Conservation (phyloP, 2,329 filamentous ascomycete genomes). For the Aspergillus ochraceoroseus region DNA sequence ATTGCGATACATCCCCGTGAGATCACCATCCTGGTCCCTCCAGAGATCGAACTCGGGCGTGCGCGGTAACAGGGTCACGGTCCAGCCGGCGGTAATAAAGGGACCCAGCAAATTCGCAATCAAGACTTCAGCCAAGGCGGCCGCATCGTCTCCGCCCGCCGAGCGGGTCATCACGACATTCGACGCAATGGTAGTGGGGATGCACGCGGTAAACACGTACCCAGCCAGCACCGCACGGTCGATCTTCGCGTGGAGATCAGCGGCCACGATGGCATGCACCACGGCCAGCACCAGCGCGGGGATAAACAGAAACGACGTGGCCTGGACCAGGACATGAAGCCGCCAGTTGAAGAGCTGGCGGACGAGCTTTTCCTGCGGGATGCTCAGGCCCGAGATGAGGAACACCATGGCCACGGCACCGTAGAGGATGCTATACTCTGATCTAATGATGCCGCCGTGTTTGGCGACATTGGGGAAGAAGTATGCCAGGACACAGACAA, state of each 20-base stretch:
- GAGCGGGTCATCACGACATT: constrained; percentile 70
- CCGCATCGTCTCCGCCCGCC: constrained; percentile 62
- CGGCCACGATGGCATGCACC: constrained; percentile 50
- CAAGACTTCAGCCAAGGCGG: constrained; percentile 63
- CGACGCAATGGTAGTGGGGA: constrained; percentile 67
- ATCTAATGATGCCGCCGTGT: constrained; percentile 40
- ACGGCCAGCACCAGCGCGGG: constrained; percentile 58
- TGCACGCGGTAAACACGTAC: constrained; percentile 61
- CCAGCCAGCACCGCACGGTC: constrained; percentile 63
- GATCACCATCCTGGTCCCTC: constrained; percentile 48
- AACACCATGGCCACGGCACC: constrained; percentile 66
- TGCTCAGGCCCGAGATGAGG: constrained; percentile 64
- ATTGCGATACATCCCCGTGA: constrained; percentile 59
- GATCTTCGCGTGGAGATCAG: constrained; percentile 46
- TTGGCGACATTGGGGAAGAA: constrained; percentile 51
- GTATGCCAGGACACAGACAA: constrained; percentile 51
- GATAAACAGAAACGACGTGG: constrained; percentile 62
- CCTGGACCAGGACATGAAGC: constrained; percentile 62
- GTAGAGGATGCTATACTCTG: constrained; percentile 55
- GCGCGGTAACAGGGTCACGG: constrained; percentile 51
- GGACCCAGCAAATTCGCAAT: constrained; percentile 65
- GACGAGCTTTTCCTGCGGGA: constrained; percentile 58
- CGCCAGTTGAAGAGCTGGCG: constrained; percentile 62
- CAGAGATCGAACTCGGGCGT: constrained; percentile 33
- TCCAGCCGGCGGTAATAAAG: constrained; percentile 62